phyloP scores from a whole-genome alignment of 768 basidiomycete species.

The Amanita jacksonii region DNA sequence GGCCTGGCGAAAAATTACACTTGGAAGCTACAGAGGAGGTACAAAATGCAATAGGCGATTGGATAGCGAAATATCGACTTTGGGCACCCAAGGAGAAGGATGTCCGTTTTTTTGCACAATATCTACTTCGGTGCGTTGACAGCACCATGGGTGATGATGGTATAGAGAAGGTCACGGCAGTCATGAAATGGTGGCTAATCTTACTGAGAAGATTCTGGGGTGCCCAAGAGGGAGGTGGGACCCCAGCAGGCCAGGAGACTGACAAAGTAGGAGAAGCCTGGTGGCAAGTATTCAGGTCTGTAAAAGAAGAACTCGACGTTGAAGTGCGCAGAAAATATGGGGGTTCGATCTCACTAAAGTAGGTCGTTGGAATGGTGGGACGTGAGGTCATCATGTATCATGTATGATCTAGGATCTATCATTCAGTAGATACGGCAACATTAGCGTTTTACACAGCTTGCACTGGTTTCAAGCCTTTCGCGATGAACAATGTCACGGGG shows the following conservation, averaged over 20 bases:
- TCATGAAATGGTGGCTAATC: constrained; percentile 79
- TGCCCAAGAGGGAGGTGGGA: constrained; percentile 38
- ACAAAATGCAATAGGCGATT: constrained; percentile 58
- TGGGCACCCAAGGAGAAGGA: constrained; percentile 66
- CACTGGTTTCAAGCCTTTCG: constrained; percentile 34
- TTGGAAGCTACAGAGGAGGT: constrained; percentile 66
- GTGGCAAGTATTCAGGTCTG: constrained; percentile 72
- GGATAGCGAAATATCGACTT: constrained; percentile 59
- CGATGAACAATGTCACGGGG: constrained; percentile 43
- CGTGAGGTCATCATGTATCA: neutral
- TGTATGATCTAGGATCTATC: neutral
- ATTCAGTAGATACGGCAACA: neutral
- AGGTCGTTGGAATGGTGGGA: constrained; percentile 13
- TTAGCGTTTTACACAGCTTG: neutral
- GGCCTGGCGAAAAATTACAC: constrained; percentile 41
- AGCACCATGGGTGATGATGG: constrained; percentile 45
- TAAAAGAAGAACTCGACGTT: constrained; percentile 59
- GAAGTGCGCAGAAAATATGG: constrained; percentile 63
- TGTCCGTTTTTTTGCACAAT: constrained; percentile 65
- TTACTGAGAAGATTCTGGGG: constrained; percentile 59
- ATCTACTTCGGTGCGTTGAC: constrained; percentile 59
- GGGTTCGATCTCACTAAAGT: constrained; percentile 55
- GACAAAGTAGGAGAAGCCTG: constrained; percentile 55
- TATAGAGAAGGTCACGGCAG: constrained; percentile 56
- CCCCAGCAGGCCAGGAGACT: constrained; percentile 22